Conservation (phyloP, 202 grass and related monocot genomes). For the Brachypodium distachyon region DNA sequence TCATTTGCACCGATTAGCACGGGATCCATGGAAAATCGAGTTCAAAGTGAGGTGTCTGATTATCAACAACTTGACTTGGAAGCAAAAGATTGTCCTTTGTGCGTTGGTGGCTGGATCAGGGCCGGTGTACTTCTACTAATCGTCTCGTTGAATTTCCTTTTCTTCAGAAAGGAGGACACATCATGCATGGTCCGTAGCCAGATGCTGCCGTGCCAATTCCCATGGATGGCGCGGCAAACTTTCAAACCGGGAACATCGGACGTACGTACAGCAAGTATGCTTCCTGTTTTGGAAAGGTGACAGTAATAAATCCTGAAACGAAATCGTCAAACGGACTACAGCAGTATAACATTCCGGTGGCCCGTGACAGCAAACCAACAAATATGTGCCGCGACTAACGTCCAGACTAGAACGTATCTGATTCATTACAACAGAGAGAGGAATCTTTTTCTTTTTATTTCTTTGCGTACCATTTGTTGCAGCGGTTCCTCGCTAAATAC, state of each 20-base stretch:
- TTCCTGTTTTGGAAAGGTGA: too few species aligned
- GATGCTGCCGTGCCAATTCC: background rate
- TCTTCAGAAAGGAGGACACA: too few species aligned
- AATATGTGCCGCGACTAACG: background rate
- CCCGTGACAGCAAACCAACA: background rate
- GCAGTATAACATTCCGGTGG: background rate
- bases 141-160: constrained; percentile 1
- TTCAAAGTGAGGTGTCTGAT: constrained; percentile 21
- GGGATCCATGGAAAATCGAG: background rate
- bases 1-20: background rate
- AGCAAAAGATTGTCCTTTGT: background rate
- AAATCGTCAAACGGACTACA: too few species aligned
- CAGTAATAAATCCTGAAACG: background rate
- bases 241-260: too few species aligned
- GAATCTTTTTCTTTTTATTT: too few species aligned
- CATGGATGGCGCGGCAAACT: background rate
- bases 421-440: too few species aligned
- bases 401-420: too few species aligned
- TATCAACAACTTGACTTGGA: background rate
- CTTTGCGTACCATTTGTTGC: background rate
- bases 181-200: too few species aligned
- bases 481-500: background rate
- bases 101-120: background rate
- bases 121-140: background rate
- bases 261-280: too few species aligned